Evolutionary conservation across 495 filamentous ascomycete species (phyloP), one percentile per base, ranked within the genome.

Genomic region (Apiosordaria backusii): DNA sequence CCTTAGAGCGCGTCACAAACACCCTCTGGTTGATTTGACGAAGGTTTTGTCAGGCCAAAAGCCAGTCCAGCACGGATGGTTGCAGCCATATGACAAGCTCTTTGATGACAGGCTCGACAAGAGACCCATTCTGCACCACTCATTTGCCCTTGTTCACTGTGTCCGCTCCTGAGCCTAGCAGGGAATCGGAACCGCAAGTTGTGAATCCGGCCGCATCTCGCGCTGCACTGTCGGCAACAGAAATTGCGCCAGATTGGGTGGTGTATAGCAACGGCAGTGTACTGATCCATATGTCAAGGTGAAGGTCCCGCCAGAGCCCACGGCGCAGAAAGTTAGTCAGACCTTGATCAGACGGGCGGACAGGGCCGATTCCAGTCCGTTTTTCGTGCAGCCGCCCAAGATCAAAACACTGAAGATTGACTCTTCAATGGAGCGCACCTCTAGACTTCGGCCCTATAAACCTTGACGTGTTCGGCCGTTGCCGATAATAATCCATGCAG

Each of bases 401-500:
- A 61, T 27, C 59, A 69, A 62, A 25, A 63, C 52, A 55, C 52
- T 60, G 67, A 45, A 68, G 62, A 65, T 66, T 64, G 61, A 63
- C 18, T 50, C 45, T n/a, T 50, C 24, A 45, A 66, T 65, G 70
- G 66, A 65, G 65, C 63, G 24, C 26, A 66, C 58, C 50, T 71
- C 55, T 55, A 63, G 65, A 62, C 70, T 68, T 75, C 74, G 71
- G 74, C 62, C 70, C 74, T 75, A 73, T 75, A 73, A 67, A 27
- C 65, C 54, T 45, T 71, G 66, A 71, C 72, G 59, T 68, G 67
- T 68, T 74, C 74, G 74, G 74, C 72, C 70, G 70, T 67, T 67
- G 74, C 74, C 74, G 74, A 74, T 67, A 73, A 45, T 60, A 73
- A 59, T 55, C 68, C 61, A 68, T 71, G 65, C 72, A 70, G 65